Evolutionary conservation across 2,329 filamentous ascomycete species (phyloP), one percentile per base, ranked within the genome.

Genomic region (Paradendryphiella salina): DNA sequence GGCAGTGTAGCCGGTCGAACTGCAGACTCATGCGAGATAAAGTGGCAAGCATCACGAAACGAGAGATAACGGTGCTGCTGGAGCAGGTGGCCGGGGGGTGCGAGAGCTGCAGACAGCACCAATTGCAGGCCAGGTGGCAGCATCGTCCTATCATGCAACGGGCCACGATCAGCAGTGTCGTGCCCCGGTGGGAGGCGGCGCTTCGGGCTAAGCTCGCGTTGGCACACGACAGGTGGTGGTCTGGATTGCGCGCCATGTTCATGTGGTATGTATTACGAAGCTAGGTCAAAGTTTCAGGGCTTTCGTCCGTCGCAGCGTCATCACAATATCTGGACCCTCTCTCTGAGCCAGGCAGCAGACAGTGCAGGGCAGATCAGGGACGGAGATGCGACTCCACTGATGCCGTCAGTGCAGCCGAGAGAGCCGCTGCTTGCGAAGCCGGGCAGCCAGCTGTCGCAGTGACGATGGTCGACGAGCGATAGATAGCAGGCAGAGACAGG

Each of bases 101-200:
- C 8, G 21, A 21, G 8, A 33, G 32, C 28, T 41, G 52, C 40
- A 48, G 40, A 23, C 31, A 50, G 29, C 44, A 31, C 55, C 63
- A 63, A 61, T 64, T 37, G 60, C 47, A 60, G 62, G 62, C 54
- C 63, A 66, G 54, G 56, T 64, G 65, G 57, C 63, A 53, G 53
- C 38, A 56, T 46, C 35, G 56, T 46, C 29, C 43, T 23, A 46
- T 41, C 26, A 32, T 51, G 50, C 52, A 42, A 52, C 32, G 26
- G 39, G 45, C 35, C 39, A 39, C 39, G 51, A 57, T 57, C 51
- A 48, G 54, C 54, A 54, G 43, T n/a, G 48, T 23, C 44, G 40
- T n/a, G n/a, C n/a, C n/a, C n/a, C n/a, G n/a, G n/a, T 52, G 34
- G 14, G 17, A 36, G 32, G 38, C 45, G 58, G 58, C 53, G 56